Evolutionary conservation across 768 basidiomycete species (phyloP).

Genomic region (Gyrodon lividus): DNA sequence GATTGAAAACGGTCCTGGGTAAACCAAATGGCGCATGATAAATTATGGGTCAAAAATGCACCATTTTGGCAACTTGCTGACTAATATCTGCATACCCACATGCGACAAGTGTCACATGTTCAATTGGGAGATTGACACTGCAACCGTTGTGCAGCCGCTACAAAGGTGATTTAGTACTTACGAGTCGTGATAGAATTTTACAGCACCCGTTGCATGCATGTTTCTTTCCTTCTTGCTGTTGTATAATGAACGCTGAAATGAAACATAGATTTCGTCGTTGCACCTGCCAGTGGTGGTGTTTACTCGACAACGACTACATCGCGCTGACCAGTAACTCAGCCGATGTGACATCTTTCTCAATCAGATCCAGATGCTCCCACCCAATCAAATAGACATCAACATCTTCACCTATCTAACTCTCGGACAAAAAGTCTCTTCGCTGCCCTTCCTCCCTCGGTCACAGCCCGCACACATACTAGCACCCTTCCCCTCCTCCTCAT

Average conservation of each 20-base stretch:
- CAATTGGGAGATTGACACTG: too few relatives aligned
- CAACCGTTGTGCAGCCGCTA: neutral
- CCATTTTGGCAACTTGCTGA: neutral
- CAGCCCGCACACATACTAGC: neutral
- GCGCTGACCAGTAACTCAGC: slow-evolving; percentile 9
- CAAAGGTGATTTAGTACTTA: neutral
- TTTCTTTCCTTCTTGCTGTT: neutral
- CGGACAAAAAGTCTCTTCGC: neutral
- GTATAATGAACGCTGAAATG: neutral
- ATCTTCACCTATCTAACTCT: slow-evolving; percentile 1
- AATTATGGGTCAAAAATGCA: too few relatives aligned
- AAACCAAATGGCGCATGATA: too few relatives aligned
- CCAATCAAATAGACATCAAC: slow-evolving; percentile 22
- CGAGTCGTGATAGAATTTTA: neutral
- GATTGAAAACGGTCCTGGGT: too few relatives aligned
- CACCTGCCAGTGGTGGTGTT: neutral
- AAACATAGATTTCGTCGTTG: neutral
- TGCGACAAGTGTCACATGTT: too few relatives aligned
- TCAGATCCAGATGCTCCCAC: slow-evolving; percentile 10
- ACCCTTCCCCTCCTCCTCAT: neutral
- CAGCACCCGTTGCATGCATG: slow-evolving; percentile 3
- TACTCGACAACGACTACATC: neutral
- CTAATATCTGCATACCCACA: neutral
- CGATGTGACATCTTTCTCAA: slow-evolving; percentile 9
- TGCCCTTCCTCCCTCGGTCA: neutral